Percentiles rank a stretch among this genome's conserved stretches.
Conservation (phyloP, 495 filamentous ascomycete species). For the Annulohypoxylon stygium region DNA sequence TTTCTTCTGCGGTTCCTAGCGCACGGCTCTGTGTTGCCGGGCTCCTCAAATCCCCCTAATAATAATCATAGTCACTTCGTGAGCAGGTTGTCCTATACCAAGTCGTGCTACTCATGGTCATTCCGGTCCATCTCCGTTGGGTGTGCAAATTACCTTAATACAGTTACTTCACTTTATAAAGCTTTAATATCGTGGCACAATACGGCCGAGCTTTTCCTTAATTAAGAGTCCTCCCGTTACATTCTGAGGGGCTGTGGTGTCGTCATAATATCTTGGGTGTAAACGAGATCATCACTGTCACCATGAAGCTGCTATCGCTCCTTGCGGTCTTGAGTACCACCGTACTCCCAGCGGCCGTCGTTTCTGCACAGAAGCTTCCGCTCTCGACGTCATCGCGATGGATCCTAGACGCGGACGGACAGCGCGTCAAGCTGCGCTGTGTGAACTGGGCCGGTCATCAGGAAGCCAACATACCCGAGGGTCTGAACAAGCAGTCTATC, state of each 20-base stretch:
- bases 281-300: background rate
- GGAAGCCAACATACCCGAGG: constrained; percentile 64
- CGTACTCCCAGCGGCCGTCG: constrained; percentile 44
- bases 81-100: constrained; percentile 9
- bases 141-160: background rate
- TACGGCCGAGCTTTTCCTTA: constrained; percentile 10
- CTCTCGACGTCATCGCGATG: constrained; percentile 62
- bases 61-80: constrained; percentile 12
- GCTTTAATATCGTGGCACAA: constrained; percentile 6
- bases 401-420: constrained; percentile 62
- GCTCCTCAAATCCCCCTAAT: constrained; percentile 1
- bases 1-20: constrained; percentile 13
- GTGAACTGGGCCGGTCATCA: constrained; percentile 66
- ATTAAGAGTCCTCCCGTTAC: background rate
- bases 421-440: constrained; percentile 65
- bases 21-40: constrained; percentile 10
- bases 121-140: background rate
- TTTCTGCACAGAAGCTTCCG: constrained; percentile 51
- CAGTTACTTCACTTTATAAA: constrained; percentile 17
- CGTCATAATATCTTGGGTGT: too few species aligned
- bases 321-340: constrained; percentile 43
- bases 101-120: constrained; percentile 13
- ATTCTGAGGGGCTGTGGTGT: background rate
- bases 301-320: constrained; percentile 46
- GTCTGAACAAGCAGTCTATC: constrained; percentile 61